Base-by-base conservation (phyloP, 148 eudicot species). In the Tetragonia tetragonoides region DNA sequence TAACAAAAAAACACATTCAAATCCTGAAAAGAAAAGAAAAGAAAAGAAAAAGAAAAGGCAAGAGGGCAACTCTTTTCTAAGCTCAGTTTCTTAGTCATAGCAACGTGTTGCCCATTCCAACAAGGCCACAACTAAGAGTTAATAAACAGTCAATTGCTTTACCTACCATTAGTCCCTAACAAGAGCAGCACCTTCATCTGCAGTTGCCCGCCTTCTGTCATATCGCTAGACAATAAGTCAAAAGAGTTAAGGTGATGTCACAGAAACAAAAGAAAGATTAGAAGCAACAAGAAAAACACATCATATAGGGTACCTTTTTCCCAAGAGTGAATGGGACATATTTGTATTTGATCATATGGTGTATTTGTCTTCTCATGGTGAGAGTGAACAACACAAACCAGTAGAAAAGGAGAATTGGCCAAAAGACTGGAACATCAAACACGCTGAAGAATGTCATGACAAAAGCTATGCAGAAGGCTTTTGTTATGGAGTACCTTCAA, bases 351-450 rank as follows among this genome's bases (percentile, higher is more conserved):
- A 87, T 84, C 91, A 88, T 88, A 81, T 88, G 91, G 16, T 83
- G 85, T 85, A 88, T 87, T 66, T 88, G 91, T 80, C 85, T 80
- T 79, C 86, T 88, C 89, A 88, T 88, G 79, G 91, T 88, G 68
- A 87, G 85, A 10, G 91, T 85, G 81, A 88, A 87, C 73, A 88
- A 73, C 72, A 87, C 79, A 76, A 88, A 73, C 91, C 91, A 88
- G 81, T 88, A 88, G 85, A 88, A 83, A 56, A 87, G 80, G 53
- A 88, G 89, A 57, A 88, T 87, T 0, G 91, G 91, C 91, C 91
- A 88, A 79, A 85, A 88, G 53, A 87, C 91, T 0, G 91, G 91
- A 62, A 88, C 91, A 78, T 88, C 91, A 87, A 88, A 88, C 59
- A 81, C 75, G 51, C 82, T 75, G 75, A 78, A 86, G 85, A 87